These are phyloP conservation scores for Colletotrichum sp. DNA, from an alignment of 2,329 filamentous ascomycete genomes.

Conservation along the genomic window DNA sequence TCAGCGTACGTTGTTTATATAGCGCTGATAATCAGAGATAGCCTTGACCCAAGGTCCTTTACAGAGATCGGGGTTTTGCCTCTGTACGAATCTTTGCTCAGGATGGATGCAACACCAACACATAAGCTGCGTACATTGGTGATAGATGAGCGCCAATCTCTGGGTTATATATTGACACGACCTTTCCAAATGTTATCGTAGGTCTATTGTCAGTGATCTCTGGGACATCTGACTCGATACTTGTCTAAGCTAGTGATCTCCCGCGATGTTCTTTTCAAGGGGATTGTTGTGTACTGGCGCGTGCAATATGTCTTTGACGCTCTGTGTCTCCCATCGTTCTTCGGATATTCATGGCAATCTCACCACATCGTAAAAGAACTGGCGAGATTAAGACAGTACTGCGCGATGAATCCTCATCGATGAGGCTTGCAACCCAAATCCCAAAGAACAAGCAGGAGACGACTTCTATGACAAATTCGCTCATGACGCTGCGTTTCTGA, in stretches of 20 bases:
- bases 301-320: not conserved
- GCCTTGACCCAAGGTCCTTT: not conserved
- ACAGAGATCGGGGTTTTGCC: not conserved
- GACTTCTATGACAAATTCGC: not conserved
- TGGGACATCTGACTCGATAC: too few relatives aligned
- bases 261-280: not conserved
- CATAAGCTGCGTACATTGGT: not conserved
- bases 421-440: not conserved
- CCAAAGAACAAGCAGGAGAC: too few relatives aligned
- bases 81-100: not conserved
- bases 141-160: not conserved
- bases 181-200: not conserved
- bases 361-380: not conserved
- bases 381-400: not conserved
- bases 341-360: not conserved
- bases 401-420: not conserved
- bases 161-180: not conserved
- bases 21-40: not conserved
- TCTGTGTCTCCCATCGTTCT: not conserved
- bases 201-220: not conserved
- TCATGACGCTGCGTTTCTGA: too few relatives aligned
- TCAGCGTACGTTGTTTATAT: not conserved
- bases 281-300: not conserved
- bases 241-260: not conserved
- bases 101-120: not conserved